Base-by-base conservation (phyloP, 306 rosid genomes). In the Fragaria ananassa region DNA sequence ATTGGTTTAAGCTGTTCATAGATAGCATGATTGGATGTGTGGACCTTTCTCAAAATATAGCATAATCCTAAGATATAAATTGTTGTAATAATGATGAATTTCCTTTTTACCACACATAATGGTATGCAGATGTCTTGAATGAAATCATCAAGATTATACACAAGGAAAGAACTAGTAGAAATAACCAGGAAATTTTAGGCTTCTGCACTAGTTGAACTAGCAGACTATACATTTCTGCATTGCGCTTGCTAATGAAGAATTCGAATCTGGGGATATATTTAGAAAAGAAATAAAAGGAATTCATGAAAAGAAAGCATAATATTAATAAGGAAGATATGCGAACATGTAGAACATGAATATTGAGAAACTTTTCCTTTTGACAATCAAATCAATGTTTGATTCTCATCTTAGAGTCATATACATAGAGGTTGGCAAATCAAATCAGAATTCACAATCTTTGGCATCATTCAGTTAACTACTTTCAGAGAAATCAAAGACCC, bases 11-110 rank as follows among this genome's bases (percentile, higher is more conserved):
- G 2, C 12, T n/a, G 8, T 27, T 7, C 6, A 44, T 19, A 65
- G 10, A 17, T 44, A 74, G 23, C 78, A 29, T 74, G 78, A 74
- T 61, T 74, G 60, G 78, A 74, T 74, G 15, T 74, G 78, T 45
- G 78, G 78, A 70, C 70, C 78, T 42, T 44, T 60, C 54, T 42
- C 17, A 15, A 60, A 19, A 39, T 27, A 41, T 44, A 42, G 64
- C 39, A 21, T 34, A n/a, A 12, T 50, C 17, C 13, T 8, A 23
- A 54, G 21, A 54, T 39, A 5, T 39, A 39, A 54, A 15, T 11
- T 58, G 37, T 31, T 31, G 11, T 15, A 29, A 62, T n/a, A 62
- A 61, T 2, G 69, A 15, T 34, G n/a, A 61, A 61, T 4, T 61
- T 61, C 11, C 66, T 4, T 10, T 31, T 12, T 27, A 60, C 66